A percentile compares a stretch with the other conserved stretches of the same genome.
Conservation (phyloP, 148 eudicot genomes). For the Fallopia convolvulus region DNA sequence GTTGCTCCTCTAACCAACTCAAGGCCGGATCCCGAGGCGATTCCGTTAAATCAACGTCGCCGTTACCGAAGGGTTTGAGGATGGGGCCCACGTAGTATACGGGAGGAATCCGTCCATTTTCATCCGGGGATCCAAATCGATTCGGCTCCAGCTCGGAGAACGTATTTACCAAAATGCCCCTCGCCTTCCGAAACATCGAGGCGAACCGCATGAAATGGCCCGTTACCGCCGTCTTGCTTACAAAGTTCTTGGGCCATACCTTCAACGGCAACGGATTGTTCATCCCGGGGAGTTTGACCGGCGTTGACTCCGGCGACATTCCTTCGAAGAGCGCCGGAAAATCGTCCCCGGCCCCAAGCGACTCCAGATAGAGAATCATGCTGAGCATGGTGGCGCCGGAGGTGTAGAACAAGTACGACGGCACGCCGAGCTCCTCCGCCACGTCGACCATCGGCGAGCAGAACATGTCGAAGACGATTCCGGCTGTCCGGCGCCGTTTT, state of each 20-base stretch:
- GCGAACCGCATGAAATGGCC: neutral
- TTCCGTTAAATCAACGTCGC: neutral
- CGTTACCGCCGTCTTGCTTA: neutral
- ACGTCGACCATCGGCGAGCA: no score
- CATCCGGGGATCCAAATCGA: slow-evolving; percentile 16
- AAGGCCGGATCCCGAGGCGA: neutral
- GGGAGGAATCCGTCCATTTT: neutral
- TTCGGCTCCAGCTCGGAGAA: neutral
- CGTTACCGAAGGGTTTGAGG: neutral
- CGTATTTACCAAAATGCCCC: slow-evolving; percentile 35
- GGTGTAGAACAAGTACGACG: slow-evolving; percentile 26
- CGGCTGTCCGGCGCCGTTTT: no score
- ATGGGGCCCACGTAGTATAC: slow-evolving; percentile 32
- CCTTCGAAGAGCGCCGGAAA: neutral
- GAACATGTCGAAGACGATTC: no score
- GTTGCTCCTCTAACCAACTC: slow-evolving; percentile 33
- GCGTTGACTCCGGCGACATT: neutral
- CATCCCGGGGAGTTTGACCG: slow-evolving; percentile 20
- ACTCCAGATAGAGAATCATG: neutral
- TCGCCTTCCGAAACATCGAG: slow-evolving; percentile 11
- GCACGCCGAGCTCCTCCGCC: neutral
- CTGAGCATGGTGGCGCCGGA: slow-evolving; percentile 12
- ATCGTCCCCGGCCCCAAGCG: neutral
- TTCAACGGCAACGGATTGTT: slow-evolving; percentile 17
- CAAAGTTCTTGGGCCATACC: slow-evolving; percentile 12